A percentile compares a stretch with the other conserved stretches of the same genome.
Evolutionary conservation across 164 flowering plant genomes (phyloP).

Genomic region (Aristolochia contorta): DNA sequence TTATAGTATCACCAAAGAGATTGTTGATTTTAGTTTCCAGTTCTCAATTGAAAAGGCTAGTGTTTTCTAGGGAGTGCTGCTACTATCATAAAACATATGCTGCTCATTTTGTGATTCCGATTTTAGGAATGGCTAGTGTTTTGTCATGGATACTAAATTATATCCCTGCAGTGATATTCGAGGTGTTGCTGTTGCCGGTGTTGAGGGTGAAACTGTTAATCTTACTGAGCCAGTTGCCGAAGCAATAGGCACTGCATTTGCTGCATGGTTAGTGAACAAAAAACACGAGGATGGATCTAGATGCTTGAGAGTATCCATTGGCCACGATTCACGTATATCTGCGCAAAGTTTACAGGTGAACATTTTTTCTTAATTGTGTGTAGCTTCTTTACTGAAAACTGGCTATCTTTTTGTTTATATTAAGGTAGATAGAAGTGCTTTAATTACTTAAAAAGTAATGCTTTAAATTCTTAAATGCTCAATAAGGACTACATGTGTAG

Average conservation of each 20-base stretch:
- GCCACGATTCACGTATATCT: slow-evolving; percentile 97
- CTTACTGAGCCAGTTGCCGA: slow-evolving; percentile 87
- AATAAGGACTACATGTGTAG: too few species aligned
- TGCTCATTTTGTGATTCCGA: neutral
- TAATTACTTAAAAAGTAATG: too few species aligned
- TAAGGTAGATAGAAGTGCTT: too few species aligned
- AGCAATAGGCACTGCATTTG: slow-evolving; percentile 95
- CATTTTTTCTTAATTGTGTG: neutral
- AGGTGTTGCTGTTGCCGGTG: slow-evolving; percentile 94
- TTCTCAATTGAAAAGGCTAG: too few species aligned
- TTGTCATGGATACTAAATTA: neutral
- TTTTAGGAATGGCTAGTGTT: neutral
- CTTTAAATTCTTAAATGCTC: too few species aligned
- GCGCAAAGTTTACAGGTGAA: slow-evolving; percentile 69
- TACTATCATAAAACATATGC: neutral
- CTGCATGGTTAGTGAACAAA: slow-evolving; percentile 72
- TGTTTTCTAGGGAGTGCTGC: too few species aligned
- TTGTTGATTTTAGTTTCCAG: too few species aligned
- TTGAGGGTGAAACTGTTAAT: slow-evolving; percentile 86
- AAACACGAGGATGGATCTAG: slow-evolving; percentile 49
- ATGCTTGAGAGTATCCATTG: slow-evolving; percentile 67
- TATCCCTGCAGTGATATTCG: slow-evolving; percentile 74
- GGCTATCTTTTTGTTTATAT: too few species aligned
- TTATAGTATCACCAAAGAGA: too few species aligned
- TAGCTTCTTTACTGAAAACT: neutral